These are phyloP conservation scores for Penicillium sclerotigenum DNA, from an alignment of 2,329 filamentous ascomycete species.

Conservation along the genomic window DNA sequence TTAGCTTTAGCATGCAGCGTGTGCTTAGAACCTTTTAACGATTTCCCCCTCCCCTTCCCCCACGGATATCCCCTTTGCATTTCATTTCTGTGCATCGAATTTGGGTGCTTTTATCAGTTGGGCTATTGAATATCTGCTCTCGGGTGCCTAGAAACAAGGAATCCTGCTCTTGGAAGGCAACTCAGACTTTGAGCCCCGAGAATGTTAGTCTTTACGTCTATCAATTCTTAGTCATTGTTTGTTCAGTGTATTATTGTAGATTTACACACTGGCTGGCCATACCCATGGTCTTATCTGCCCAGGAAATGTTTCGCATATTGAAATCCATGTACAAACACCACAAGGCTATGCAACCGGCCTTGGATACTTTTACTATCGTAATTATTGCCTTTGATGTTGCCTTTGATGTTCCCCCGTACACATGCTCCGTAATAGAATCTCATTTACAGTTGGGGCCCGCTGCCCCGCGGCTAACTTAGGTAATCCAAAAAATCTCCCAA, in stretches of 20 bases:
- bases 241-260: not conserved
- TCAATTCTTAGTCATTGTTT: not conserved
- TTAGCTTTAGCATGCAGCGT: constrained; percentile 33
- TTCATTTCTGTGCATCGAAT: constrained; percentile 14
- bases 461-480: constrained; percentile 7
- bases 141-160: not conserved
- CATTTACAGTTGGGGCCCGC: not conserved
- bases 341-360: not conserved
- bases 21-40: constrained; percentile 26
- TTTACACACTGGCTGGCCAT: not conserved
- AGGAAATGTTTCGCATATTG: not conserved
- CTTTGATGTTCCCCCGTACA: not conserved
- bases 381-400: not conserved
- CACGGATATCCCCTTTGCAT: constrained; percentile 32
- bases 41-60: constrained; percentile 22
- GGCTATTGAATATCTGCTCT: constrained; percentile 4
- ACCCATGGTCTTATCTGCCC: not conserved
- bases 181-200: not conserved
- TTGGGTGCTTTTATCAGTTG: constrained; percentile 17
- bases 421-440: not conserved
- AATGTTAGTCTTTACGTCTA: not conserved
- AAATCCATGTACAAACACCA: not conserved
- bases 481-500: constrained; percentile 1
- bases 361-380: not conserved
- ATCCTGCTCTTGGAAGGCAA: not conserved